These are phyloP conservation scores for Kazachstania taianensis DNA, from an alignment of 805 yeast genomes.

Conservation along the genomic window DNA sequence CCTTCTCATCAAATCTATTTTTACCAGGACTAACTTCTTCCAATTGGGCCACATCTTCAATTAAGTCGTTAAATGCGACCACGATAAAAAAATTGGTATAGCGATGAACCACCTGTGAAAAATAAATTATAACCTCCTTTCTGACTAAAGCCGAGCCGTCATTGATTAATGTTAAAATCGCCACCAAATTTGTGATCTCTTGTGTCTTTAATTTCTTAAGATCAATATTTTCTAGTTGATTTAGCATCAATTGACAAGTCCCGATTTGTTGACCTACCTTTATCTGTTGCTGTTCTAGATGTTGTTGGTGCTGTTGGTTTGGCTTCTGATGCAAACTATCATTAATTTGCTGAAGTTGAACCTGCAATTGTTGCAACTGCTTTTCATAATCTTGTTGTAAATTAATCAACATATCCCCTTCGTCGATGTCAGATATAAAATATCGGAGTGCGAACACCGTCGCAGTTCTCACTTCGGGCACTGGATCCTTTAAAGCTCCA, in stretches of 20 bases:
- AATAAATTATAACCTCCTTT: conserved; percentile 68
- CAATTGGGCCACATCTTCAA: conserved; percentile 61
- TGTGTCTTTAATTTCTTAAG: conserved; percentile 47
- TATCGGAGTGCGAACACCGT: conserved; percentile 63
- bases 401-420: conserved; percentile 27
- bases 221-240: conserved; percentile 24
- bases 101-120: conserved; percentile 61
- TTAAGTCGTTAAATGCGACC: conserved; percentile 75
- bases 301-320: conserved; percentile 13
- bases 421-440: conserved; percentile 43
- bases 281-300: conserved; percentile 20
- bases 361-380: conserved; percentile 25
- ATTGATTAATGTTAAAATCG: conserved; percentile 55
- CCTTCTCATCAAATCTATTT: conserved; percentile 33
- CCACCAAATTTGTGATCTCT: conserved; percentile 60
- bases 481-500: conserved; percentile 67
- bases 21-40: conserved; percentile 29
- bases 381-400: conserved; percentile 28
- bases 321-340: conserved; percentile 21
- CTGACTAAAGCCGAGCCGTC: conserved; percentile 90
- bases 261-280: conserved; percentile 28
- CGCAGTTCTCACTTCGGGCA: conserved; percentile 90
- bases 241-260: conserved; percentile 20
- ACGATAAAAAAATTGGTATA: conserved; percentile 70
- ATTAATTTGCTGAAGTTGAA: conserved; percentile 24